Conservation (phyloP, 768 basidiomycete species). For the Sutorius australiensis region DNA sequence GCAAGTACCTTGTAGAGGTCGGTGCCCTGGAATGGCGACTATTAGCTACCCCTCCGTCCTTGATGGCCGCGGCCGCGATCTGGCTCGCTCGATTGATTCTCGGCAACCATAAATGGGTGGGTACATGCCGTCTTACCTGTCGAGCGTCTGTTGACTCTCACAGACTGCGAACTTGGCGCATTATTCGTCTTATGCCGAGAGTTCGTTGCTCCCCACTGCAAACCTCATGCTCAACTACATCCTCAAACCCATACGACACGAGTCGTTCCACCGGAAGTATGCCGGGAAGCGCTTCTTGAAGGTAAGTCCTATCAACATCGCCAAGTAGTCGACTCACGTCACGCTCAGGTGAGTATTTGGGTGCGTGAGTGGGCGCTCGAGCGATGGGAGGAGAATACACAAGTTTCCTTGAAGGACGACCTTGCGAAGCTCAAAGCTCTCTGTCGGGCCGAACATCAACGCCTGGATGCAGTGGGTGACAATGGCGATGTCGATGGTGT, state of each 20-base stretch:
- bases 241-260: slow-evolving; percentile 65
- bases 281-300: slow-evolving; percentile 80
- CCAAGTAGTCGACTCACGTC: neutral
- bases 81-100: slow-evolving; percentile 83
- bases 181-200: slow-evolving; percentile 83
- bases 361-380: slow-evolving; percentile 83
- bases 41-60: slow-evolving; percentile 67
- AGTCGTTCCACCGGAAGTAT: slow-evolving; percentile 87
- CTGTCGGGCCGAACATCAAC: slow-evolving; percentile 20
- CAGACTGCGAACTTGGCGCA: slow-evolving; percentile 78
- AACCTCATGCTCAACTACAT: slow-evolving; percentile 88
- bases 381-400: slow-evolving; percentile 61
- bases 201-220: slow-evolving; percentile 73
- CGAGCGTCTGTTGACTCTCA: slow-evolving; percentile 1
- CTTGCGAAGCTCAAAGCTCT: slow-evolving; percentile 34
- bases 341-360: slow-evolving; percentile 67
- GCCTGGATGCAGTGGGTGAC: slow-evolving; percentile 8
- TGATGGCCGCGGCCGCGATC: slow-evolving; percentile 78
- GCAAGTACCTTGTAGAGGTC: slow-evolving; percentile 90
- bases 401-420: slow-evolving; percentile 57
- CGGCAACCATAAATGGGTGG: slow-evolving; percentile 83
- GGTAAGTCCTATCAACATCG: slow-evolving; percentile 38
- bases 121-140: slow-evolving; percentile 24
- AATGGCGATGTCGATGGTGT: slow-evolving; percentile 7
- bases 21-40: slow-evolving; percentile 77